phyloP scores from a whole-genome alignment of 176 grass and related monocot species.

The sorghum (Sorghum bicolor) region Sorghum_bicolor_NCBIv3 NC_012873.2:63531001-63531500 shows the following conservation, averaged over 20 bases:
- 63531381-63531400: constrained; percentile 31
- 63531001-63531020: constrained; percentile 7
- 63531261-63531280: constrained; percentile 45
- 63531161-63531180: not conserved
- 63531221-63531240: no score
- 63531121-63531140: constrained; percentile 13
- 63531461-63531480: not conserved
- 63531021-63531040: not conserved
- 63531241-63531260: constrained; percentile 31
- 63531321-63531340: not conserved
- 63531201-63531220: not conserved
- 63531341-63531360: not conserved
- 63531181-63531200: not conserved
- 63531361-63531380: constrained; percentile 32
- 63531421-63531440: not conserved
- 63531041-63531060: constrained; percentile 41
- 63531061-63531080: not conserved
- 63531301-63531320: constrained; percentile 33
- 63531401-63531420: not conserved
- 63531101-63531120: constrained; percentile 22
- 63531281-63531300: constrained; percentile 55
- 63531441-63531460: not conserved
- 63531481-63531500: not conserved
- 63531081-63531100: constrained; percentile 18
- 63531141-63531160: not conserved